Conservation (phyloP, 441 rosid genomes). For the Lepidium campestre region DNA sequence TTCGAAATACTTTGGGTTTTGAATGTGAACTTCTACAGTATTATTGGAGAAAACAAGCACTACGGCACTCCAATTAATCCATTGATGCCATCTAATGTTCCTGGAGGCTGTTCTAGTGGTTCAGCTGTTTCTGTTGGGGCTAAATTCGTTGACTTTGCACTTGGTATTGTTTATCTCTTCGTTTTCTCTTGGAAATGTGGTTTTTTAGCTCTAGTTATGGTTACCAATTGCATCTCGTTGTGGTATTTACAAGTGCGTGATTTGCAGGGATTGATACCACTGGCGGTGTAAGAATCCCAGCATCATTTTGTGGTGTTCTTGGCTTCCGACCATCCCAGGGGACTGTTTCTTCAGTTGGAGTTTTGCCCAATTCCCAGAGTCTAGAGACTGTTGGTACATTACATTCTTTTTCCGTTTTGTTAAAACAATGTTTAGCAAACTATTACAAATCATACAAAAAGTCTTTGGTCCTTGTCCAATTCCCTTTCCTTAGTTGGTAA, state of each 20-base stretch:
- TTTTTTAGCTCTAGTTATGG: background rate
- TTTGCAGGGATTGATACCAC: constrained; percentile 78
- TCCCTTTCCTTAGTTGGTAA: background rate
- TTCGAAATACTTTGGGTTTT: background rate
- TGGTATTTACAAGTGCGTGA: background rate
- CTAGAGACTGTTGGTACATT: constrained; percentile 76
- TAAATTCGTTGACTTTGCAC: constrained; percentile 80
- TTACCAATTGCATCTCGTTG: background rate
- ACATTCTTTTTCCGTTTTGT: background rate
- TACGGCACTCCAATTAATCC: constrained; percentile 87
- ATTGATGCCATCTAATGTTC: constrained; percentile 48
- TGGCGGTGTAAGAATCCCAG: constrained; percentile 77
- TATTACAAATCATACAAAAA: background rate
- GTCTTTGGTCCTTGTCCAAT: constrained; percentile 3
- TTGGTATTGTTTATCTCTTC: constrained; percentile 42
- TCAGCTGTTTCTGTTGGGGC: constrained; percentile 92
- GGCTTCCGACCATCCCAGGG: constrained; percentile 93
- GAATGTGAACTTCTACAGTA: constrained; percentile 35
- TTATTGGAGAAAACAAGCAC: constrained; percentile 72
- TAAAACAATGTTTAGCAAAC: background rate
- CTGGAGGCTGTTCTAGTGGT: constrained; percentile 97
- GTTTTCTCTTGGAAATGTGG: background rate
- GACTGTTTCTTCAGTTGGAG: constrained; percentile 61
- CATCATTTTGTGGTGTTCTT: constrained; percentile 85
- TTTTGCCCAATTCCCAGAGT: constrained; percentile 82